Evolutionary conservation across 1,284 basidiomycete genomes (phyloP).

Genomic region (Takashimella koratensis): DNA sequence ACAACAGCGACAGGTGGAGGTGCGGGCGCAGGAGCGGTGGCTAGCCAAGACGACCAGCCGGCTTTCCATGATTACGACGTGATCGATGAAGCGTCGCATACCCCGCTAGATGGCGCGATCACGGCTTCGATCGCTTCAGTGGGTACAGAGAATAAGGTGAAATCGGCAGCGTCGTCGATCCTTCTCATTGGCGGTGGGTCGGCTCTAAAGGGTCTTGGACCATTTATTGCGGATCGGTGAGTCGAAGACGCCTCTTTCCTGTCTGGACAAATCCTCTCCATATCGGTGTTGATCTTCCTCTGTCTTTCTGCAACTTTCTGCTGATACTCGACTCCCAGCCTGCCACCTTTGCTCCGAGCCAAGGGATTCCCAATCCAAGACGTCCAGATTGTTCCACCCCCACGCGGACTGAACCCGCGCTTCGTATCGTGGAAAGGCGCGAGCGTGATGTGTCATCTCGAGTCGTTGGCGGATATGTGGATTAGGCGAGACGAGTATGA

Average conservation of each 20-base stretch:
- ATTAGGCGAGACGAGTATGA: conserved; percentile 81
- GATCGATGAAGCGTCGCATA: conserved; percentile 74
- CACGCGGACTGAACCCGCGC: conserved; percentile 85
- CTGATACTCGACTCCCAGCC: conserved; percentile 19
- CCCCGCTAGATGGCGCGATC: conserved; percentile 90
- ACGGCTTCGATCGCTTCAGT: conserved; percentile 83
- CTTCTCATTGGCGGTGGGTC: conserved; percentile 80
- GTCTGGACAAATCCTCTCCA: too few relatives aligned
- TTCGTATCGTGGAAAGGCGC: conserved; percentile 94
- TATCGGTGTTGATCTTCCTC: background rate
- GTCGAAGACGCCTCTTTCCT: too few relatives aligned
- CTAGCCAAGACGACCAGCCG: background rate
- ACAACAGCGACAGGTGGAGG: background rate
- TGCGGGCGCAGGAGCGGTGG: background rate
- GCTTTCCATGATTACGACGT: conserved; percentile 9
- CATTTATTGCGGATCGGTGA: conserved; percentile 44
- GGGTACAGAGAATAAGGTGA: conserved; percentile 82
- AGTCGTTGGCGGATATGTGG: conserved; percentile 84
- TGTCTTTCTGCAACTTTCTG: conserved; percentile 4
- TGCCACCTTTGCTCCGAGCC: conserved; percentile 63
- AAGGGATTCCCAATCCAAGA: conserved; percentile 84
- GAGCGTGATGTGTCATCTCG: conserved; percentile 88
- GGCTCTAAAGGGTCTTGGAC: conserved; percentile 48
- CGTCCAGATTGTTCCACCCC: conserved; percentile 83
- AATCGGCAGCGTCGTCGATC: conserved; percentile 83